A percentile compares a stretch with the other conserved stretches of the same genome.
phyloP scores from a whole-genome alignment of 2,329 filamentous ascomycete genomes.

The Cladophialophora psammophila region DNA sequence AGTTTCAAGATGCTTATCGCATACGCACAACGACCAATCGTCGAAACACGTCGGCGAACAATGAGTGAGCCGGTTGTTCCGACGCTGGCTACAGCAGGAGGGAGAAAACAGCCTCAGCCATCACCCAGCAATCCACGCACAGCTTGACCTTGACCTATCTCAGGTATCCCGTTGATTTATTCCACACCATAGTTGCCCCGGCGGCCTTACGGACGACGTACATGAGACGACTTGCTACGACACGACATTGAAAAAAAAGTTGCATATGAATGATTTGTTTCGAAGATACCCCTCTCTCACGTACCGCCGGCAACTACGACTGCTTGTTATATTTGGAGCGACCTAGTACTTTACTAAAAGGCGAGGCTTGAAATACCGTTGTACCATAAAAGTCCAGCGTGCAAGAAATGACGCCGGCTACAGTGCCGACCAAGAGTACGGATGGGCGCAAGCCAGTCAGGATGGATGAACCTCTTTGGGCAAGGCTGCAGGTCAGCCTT shows the following conservation, averaged over 20 bases:
- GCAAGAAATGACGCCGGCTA: slow-evolving; percentile 7
- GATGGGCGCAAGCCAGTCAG: slow-evolving; percentile 26
- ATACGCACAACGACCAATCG: slow-evolving; percentile 79
- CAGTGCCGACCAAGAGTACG: slow-evolving; percentile 17
- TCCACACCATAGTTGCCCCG: slow-evolving; percentile 17
- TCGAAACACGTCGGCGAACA: slow-evolving; percentile 48
- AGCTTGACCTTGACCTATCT: slow-evolving; percentile 23
- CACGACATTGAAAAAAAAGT: slow-evolving; percentile 16
- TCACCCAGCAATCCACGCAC: slow-evolving; percentile 23
- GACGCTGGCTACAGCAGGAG: slow-evolving; percentile 35
- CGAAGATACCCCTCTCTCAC: slow-evolving; percentile 26
- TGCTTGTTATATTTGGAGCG: slow-evolving; percentile 14
- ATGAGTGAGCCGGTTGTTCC: slow-evolving; percentile 47
- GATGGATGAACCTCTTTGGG: slow-evolving; percentile 13
- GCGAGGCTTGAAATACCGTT: slow-evolving; percentile 9
- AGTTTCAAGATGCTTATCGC: slow-evolving; percentile 91
- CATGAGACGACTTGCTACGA: slow-evolving; percentile 17
- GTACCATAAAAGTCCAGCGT: slow-evolving; percentile 12
- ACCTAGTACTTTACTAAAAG: slow-evolving; percentile 11
- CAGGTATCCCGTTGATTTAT: slow-evolving; percentile 1
- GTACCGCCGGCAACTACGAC: slow-evolving; percentile 14
- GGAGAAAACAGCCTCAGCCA: slow-evolving; percentile 13
- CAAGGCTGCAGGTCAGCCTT: slow-evolving; percentile 22
- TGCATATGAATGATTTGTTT: slow-evolving; percentile 14
- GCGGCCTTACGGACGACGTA: slow-evolving; percentile 25